Evolutionary conservation across 495 filamentous ascomycete species (phyloP).

Genomic region (Tuber brumale): DNA sequence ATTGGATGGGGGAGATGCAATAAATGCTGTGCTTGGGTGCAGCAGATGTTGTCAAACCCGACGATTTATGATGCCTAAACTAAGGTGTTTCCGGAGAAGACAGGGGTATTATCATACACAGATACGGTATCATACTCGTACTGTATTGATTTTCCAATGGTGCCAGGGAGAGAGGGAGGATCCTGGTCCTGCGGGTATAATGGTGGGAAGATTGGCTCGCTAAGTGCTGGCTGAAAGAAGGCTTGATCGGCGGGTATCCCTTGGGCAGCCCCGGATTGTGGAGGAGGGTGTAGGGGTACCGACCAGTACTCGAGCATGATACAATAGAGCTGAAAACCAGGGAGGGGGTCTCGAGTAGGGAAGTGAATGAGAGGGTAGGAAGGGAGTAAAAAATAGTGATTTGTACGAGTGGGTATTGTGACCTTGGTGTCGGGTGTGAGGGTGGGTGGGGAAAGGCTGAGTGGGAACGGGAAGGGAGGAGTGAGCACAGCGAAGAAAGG

Average conservation of each 20-base stretch:
- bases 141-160: neutral
- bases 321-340: neutral
- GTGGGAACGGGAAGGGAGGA: neutral
- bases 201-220: neutral
- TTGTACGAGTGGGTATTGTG: neutral
- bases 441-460: neutral
- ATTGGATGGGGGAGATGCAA: neutral
- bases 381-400: neutral
- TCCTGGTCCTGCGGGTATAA: neutral
- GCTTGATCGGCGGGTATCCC: neutral
- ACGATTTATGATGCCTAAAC: neutral
- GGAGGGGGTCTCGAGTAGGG: neutral
- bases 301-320: neutral
- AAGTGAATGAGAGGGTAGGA: neutral
- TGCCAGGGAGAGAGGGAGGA: neutral
- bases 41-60: neutral
- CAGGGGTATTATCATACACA: neutral
- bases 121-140: neutral
- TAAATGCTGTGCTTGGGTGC: neutral
- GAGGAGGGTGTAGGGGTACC: neutral
- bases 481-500: neutral
- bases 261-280: neutral
- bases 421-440: neutral
- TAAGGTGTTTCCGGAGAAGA: neutral
- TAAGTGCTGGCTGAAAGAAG: neutral